phyloP scores from a whole-genome alignment of 768 basidiomycete genomes.

The Mycena polygramma region DNA sequence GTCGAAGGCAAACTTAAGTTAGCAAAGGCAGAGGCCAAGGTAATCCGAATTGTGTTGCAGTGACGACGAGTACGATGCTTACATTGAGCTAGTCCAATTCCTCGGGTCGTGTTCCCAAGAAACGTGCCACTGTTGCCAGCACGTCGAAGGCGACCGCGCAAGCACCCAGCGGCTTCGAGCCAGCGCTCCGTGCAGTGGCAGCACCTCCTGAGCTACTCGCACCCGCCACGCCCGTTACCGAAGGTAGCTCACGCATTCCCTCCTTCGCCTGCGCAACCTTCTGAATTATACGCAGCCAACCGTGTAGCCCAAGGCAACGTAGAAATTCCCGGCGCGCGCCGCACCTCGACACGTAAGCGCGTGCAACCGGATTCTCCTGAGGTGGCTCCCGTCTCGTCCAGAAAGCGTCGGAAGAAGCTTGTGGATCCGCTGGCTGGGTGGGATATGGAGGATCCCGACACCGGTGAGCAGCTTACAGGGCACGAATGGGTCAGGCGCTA shows the following conservation, averaged over 20 bases:
- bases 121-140: background rate
- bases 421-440: conserved; percentile 18
- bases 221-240: background rate
- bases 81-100: conserved; percentile 13
- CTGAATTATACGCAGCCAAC: too few species aligned
- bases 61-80: background rate
- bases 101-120: conserved; percentile 14
- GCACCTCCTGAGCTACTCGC: background rate
- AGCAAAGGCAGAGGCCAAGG: conserved; percentile 3
- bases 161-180: background rate
- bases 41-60: background rate
- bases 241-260: background rate
- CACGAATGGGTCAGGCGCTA: conserved; percentile 7
- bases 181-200: background rate
- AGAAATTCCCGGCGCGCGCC: background rate
- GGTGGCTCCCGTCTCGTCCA: background rate
- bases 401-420: conserved; percentile 4
- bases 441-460: conserved; percentile 12
- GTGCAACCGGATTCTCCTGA: background rate
- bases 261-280: too few species aligned
- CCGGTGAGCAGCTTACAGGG: conserved; percentile 8
- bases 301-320: too few species aligned
- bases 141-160: background rate
- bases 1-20: conserved; percentile 8
- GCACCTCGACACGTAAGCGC: conserved; percentile 1